Percentiles rank a stretch among this genome's conserved stretches.
Evolutionary conservation across 768 basidiomycete genomes (phyloP).

Genomic region (Trametes cubensis): DNA sequence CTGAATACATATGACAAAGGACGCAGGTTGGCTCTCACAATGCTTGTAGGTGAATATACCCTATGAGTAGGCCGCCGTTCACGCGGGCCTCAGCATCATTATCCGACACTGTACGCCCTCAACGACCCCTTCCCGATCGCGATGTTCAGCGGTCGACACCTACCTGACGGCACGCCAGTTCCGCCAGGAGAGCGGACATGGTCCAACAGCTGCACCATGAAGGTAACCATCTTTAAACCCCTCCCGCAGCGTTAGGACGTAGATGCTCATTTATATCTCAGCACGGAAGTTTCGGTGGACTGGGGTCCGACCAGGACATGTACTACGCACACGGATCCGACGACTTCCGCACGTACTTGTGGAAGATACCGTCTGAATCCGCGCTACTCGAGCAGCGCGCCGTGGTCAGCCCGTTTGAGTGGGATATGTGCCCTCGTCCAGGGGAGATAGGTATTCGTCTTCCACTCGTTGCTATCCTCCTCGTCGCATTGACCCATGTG

Average conservation of each 20-base stretch:
- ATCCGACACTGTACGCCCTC: constrained; percentile 70
- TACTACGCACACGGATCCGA: constrained; percentile 81
- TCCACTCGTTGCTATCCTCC: constrained; percentile 9
- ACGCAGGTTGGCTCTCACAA: constrained; percentile 62
- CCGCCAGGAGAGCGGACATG: constrained; percentile 55
- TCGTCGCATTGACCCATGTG: constrained; percentile 1
- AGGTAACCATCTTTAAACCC: constrained; percentile 45
- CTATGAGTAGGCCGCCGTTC: constrained; percentile 2
- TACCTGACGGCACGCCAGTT: constrained; percentile 56
- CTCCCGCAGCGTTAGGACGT: neutral
- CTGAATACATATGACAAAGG: constrained; percentile 42
- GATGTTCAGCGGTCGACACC: constrained; percentile 59
- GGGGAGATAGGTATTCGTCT: constrained; percentile 41
- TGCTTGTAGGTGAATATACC: constrained; percentile 51
- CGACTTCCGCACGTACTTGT: constrained; percentile 78
- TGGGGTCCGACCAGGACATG: constrained; percentile 51
- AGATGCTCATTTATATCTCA: constrained; percentile 29
- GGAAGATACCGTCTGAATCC: constrained; percentile 64
- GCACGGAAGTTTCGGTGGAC: constrained; percentile 79
- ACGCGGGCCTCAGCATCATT: constrained; percentile 52
- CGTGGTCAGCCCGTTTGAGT: constrained; percentile 48
- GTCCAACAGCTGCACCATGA: constrained; percentile 77
- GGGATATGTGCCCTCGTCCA: constrained; percentile 42
- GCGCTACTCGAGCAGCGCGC: constrained; percentile 49
- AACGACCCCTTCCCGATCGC: constrained; percentile 73